A percentile compares a stretch with the other conserved stretches of the same genome.
Conservation (phyloP, 108 stramenopile genomes). For the Epithemia pelagica region DNA sequence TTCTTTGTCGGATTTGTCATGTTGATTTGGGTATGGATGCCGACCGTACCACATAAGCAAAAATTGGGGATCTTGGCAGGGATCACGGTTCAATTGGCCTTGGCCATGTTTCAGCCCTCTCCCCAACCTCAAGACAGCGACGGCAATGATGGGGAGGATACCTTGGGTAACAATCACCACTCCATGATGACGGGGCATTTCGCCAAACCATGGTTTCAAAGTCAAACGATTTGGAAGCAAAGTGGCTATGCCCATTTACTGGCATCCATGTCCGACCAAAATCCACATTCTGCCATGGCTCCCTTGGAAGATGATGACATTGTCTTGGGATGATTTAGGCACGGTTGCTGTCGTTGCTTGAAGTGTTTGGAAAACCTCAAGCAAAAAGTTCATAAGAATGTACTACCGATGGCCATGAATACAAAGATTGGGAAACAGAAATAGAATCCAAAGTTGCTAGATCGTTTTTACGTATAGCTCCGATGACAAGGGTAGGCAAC, state of each 20-base stretch:
- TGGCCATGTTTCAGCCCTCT: conserved; percentile 35
- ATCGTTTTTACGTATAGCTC: no score
- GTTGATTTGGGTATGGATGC: conserved; percentile 93
- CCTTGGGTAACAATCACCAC: not conserved
- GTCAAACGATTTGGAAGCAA: not conserved
- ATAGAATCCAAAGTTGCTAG: no score
- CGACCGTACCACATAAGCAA: conserved; percentile 82
- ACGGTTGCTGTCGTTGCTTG: no score
- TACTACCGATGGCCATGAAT: no score
- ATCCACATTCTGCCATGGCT: not conserved
- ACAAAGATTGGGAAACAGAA: no score
- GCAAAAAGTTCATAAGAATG: no score
- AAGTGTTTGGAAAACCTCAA: no score
- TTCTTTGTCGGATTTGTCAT: conserved; percentile 89
- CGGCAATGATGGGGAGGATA: not conserved
- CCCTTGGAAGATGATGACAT: not conserved
- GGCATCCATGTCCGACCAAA: no score
- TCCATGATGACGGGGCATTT: not conserved
- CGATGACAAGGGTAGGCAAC: no score
- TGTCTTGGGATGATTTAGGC: not conserved
- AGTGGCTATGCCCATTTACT: not conserved
- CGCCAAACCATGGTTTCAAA: not conserved
- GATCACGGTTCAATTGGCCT: conserved; percentile 60
- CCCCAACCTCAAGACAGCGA: not conserved
- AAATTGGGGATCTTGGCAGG: conserved; percentile 89